Evolutionary conservation across 2,329 filamentous ascomycete genomes (phyloP), one percentile per base, ranked within the genome.

Genomic region (Cylindrodendrum hubeiense): DNA sequence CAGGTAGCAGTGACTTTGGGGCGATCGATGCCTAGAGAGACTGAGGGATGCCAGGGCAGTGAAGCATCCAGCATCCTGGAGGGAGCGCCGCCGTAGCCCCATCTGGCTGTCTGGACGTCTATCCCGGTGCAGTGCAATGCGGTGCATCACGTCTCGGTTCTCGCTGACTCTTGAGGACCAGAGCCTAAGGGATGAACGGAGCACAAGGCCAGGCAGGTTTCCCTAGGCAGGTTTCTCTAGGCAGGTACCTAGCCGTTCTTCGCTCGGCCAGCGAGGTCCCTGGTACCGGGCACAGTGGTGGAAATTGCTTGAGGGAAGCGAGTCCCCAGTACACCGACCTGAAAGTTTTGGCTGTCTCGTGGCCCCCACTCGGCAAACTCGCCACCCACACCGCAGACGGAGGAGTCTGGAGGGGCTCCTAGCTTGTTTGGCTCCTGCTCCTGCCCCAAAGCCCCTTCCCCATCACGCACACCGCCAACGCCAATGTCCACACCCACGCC

Each of bases 391-490:
- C 39, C 26, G 47, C 21, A 39, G 26, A 51, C 21, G 54, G 50
- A 59, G 26, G 34, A 43, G 34, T 24, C n/a, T 59, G 46, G 55
- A 59, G 24, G 33, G 55, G 46, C 55, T 39, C 37, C 37, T 34
- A 37, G 3, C 6, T 39, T 52, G 12, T 37, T 26, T 39, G 33
- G 50, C 33, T n/a, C 37, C 37, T 39, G 37, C 37, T 39, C 37
- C 37, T 39, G 37, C 15, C 43, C 43, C 54, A 57, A 52, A 52
- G 49, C 49, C 30, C 22, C 24, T 54, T 50, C 37, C 43, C 49
- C 50, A 21, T 56, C 39, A 43, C 39, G 47, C 60, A 63, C 61
- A 64, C 55, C 61, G 61, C 61, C 55, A 51, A 50, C 44, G 44
- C 61, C 61, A 46, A 43, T 37, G 19, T 5, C 46, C 33, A 49